Conservation (phyloP, 257 asterid genomes). For the Solanum paucissectum region DNA sequence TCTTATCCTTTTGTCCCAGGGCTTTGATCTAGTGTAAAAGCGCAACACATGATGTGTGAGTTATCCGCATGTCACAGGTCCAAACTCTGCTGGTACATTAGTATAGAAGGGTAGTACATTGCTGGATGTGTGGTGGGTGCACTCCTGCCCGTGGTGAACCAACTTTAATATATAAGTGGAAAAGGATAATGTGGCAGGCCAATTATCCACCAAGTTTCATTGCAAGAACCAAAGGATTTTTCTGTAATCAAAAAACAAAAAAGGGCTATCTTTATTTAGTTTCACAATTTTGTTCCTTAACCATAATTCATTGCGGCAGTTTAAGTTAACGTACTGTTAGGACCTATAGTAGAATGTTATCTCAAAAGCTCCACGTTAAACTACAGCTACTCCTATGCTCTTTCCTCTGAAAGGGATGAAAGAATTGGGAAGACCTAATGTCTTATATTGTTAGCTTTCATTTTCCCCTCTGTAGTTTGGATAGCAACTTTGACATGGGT, state of each 20-base stretch:
- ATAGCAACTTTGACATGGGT: constrained; percentile 8
- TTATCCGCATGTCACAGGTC: neutral
- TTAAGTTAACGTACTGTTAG: neutral
- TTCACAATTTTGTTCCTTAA: neutral
- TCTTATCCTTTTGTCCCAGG: neutral
- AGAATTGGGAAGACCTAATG: neutral
- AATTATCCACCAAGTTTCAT: neutral
- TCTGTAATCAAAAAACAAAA: neutral
- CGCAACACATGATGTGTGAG: neutral
- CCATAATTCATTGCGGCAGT: neutral
- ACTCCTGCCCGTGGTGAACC: neutral
- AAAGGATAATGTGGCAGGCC: neutral
- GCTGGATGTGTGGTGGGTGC: neutral
- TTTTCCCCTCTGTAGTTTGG: neutral
- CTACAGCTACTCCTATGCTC: neutral
- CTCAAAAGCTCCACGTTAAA: neutral
- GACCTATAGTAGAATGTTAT: neutral
- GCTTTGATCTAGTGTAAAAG: neutral
- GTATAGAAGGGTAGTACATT: neutral
- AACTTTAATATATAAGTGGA: neutral
- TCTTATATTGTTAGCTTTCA: neutral
- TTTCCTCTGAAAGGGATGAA: neutral
- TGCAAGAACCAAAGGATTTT: neutral
- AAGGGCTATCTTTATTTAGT: neutral
- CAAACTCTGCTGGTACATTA: neutral